Evolutionary conservation across 192 early-diverging fungal species (phyloP).

Genomic region (Backusella tarrabulga): DNA sequence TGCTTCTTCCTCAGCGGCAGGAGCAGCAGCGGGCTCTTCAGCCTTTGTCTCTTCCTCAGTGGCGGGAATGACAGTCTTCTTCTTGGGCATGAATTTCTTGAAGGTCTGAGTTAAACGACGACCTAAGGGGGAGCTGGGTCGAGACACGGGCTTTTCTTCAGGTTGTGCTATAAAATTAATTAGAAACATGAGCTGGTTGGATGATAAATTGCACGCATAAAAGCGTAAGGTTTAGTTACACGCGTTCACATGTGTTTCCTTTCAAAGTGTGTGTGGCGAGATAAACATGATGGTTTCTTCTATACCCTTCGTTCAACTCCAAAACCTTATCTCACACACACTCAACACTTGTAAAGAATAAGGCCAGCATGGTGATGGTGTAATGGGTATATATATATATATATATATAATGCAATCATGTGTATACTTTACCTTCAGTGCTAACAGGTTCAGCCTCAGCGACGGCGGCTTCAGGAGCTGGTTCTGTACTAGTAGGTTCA

Average conservation of each 20-base stretch:
- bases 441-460: neutral
- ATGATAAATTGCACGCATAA: neutral
- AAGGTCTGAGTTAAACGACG: conserved; percentile 33
- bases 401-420: neutral
- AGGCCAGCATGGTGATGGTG: neutral
- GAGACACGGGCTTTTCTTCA: conserved; percentile 24
- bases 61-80: conserved; percentile 11
- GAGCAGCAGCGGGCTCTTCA: conserved; percentile 10
- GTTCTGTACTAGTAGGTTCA: neutral
- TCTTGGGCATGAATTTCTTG: conserved; percentile 19
- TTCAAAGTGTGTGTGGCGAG: neutral
- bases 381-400: neutral
- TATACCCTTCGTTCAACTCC: neutral
- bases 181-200: neutral
- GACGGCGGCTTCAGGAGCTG: conserved; percentile 1
- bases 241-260: conserved; percentile 12
- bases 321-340: neutral
- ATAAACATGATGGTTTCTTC: neutral
- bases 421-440: conserved; percentile 1
- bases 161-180: conserved; percentile 2
- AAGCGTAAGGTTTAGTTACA: neutral
- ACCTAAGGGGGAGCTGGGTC: conserved; percentile 25
- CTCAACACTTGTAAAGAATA: neutral
- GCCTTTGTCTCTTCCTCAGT: conserved; percentile 10
- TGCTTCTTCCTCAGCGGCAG: neutral